These are phyloP conservation scores for Neltuma alba DNA, from an alignment of 306 rosid genomes.

Conservation along the genomic window DNA sequence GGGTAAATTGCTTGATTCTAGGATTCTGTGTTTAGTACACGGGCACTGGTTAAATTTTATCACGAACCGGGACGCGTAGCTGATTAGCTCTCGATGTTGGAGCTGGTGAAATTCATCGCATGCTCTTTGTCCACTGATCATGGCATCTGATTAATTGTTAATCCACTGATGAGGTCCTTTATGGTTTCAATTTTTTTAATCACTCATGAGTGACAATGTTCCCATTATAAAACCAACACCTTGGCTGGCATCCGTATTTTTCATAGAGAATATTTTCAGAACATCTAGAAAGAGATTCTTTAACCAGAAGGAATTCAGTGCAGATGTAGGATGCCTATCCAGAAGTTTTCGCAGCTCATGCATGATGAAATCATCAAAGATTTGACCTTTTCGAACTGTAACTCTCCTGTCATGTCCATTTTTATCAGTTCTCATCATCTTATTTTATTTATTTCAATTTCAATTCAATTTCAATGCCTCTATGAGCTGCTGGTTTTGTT, in stretches of 20 bases:
- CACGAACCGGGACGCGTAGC: not conserved
- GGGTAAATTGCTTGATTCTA: not conserved
- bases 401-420: not conserved
- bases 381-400: no score
- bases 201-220: not conserved
- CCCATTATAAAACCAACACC: not conserved
- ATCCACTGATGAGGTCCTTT: not conserved
- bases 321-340: no score
- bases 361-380: no score
- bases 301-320: no score
- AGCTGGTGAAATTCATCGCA: not conserved
- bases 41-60: not conserved
- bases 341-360: no score
- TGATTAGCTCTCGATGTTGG: not conserved
- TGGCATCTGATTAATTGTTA: not conserved
- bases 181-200: not conserved
- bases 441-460: no score
- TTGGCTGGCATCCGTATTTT: not conserved
- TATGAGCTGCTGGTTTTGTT: not conserved
- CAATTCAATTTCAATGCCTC: not conserved
- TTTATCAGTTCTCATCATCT: not conserved
- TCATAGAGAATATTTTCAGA: no score
- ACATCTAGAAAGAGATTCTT: no score
- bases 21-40: not conserved
- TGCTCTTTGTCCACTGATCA: not conserved